These are phyloP conservation scores for Chlorella variabilis DNA, from an alignment of 163 green algal species.

Conservation along the genomic window DNA sequence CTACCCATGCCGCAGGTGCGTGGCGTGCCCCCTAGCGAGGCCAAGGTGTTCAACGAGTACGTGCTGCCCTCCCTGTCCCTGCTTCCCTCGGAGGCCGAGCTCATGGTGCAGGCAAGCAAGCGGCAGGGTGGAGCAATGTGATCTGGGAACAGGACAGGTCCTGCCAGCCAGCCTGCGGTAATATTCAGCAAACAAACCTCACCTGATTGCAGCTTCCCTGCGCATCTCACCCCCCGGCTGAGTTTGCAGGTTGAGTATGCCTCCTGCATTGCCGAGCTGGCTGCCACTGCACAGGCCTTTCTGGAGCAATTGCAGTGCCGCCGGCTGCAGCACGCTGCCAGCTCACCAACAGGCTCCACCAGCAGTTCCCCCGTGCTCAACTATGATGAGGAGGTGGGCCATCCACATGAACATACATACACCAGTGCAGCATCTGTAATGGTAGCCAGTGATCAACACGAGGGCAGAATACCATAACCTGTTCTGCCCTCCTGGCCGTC, in stretches of 20 bases:
- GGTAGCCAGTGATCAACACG: too few relatives aligned
- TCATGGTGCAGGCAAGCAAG: slow-evolving; percentile 73
- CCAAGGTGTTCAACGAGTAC: slow-evolving; percentile 92
- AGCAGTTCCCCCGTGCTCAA: neutral
- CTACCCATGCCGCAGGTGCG: slow-evolving; percentile 42
- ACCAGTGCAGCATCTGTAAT: too few relatives aligned
- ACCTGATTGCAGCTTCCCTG: too few relatives aligned
- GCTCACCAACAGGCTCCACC: neutral
- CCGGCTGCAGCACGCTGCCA: slow-evolving; percentile 58
- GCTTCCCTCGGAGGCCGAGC: slow-evolving; percentile 85
- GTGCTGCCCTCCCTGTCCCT: slow-evolving; percentile 90
- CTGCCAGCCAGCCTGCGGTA: neutral
- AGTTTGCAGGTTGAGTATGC: slow-evolving; percentile 46
- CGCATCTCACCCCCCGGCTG: too few relatives aligned
- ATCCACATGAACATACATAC: neutral
- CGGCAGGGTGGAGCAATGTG: neutral
- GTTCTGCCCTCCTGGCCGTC: neutral
- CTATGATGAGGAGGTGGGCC: slow-evolving; percentile 20
- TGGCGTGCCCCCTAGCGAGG: slow-evolving; percentile 62
- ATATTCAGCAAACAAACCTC: too few relatives aligned
- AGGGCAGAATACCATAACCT: neutral
- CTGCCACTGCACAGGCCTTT: slow-evolving; percentile 75
- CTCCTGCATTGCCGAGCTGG: slow-evolving; percentile 65
- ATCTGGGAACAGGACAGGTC: too few relatives aligned
- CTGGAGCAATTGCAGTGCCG: slow-evolving; percentile 55